Conservation (phyloP, 2,329 filamentous ascomycete species). For the Fusarium humuli region DNA sequence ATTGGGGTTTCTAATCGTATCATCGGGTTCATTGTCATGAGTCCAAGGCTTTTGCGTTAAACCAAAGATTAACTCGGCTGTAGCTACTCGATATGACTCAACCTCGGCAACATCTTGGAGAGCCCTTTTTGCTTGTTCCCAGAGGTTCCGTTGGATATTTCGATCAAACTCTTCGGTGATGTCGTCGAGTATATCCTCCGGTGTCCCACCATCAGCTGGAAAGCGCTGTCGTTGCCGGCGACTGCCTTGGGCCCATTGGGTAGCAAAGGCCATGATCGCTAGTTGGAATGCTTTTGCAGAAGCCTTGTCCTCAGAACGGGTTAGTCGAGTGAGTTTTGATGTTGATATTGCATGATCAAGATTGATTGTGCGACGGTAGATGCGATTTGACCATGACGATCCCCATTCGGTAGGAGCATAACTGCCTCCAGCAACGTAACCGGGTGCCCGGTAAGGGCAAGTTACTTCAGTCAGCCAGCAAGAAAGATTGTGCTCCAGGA, state of each 20-base stretch:
- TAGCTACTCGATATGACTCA: slow-evolving; percentile 54
- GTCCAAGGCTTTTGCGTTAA: slow-evolving; percentile 51
- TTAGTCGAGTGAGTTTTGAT: slow-evolving; percentile 36
- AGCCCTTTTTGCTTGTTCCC: slow-evolving; percentile 52
- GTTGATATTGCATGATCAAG: slow-evolving; percentile 40
- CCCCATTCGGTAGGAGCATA: slow-evolving; percentile 40
- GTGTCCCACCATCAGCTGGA: slow-evolving; percentile 17
- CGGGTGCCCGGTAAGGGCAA: slow-evolving; percentile 40
- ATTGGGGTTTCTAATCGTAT: background rate
- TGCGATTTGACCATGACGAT: slow-evolving; percentile 42
- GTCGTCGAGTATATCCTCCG: slow-evolving; percentile 37
- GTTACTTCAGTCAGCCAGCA: slow-evolving; percentile 45
- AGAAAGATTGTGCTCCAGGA: slow-evolving; percentile 43
- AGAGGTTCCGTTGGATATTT: slow-evolving; percentile 51
- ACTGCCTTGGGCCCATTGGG: slow-evolving; percentile 44
- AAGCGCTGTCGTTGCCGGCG: slow-evolving; percentile 44
- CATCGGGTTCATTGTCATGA: slow-evolving; percentile 20
- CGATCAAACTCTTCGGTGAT: slow-evolving; percentile 53
- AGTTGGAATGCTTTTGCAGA: slow-evolving; percentile 37
- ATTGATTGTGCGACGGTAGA: slow-evolving; percentile 42
- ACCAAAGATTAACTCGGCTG: slow-evolving; percentile 55
- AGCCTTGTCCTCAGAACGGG: slow-evolving; percentile 34
- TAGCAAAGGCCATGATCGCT: slow-evolving; percentile 44
- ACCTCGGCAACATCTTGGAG: slow-evolving; percentile 51
- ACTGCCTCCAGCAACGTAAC: slow-evolving; percentile 3